Percentiles rank a stretch among this genome's conserved stretches.
Evolutionary conservation across 768 basidiomycete species (phyloP).

Genomic region (Phaeolepiota aurea): DNA sequence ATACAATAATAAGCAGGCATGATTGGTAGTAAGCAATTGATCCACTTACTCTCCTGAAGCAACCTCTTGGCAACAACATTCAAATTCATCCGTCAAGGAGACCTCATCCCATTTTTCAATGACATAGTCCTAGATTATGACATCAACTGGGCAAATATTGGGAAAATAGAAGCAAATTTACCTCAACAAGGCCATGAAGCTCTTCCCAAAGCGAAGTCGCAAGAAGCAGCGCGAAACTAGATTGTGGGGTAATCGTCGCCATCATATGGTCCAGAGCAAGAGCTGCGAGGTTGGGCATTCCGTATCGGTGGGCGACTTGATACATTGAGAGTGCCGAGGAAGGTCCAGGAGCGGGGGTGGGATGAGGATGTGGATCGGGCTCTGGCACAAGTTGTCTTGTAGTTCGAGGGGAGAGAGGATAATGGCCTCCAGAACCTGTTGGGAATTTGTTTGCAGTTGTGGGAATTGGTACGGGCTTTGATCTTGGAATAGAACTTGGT

Average conservation of each 20-base stretch:
- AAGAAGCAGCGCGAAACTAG: slow-evolving; percentile 60
- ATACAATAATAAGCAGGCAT: no score
- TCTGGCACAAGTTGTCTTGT: slow-evolving; percentile 28
- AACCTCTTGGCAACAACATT: slow-evolving; percentile 62
- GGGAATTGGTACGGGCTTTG: slow-evolving; percentile 35
- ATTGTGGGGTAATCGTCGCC: slow-evolving; percentile 54
- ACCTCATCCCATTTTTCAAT: slow-evolving; percentile 74
- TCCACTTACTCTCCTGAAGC: slow-evolving; percentile 62
- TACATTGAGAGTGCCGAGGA: slow-evolving; percentile 72
- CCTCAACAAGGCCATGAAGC: slow-evolving; percentile 51
- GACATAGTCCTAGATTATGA: slow-evolving; percentile 49
- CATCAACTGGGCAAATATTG: slow-evolving; percentile 1
- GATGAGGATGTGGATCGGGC: slow-evolving; percentile 67
- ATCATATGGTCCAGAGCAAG: slow-evolving; percentile 71
- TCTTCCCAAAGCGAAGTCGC: slow-evolving; percentile 66
- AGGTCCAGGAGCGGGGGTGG: slow-evolving; percentile 49
- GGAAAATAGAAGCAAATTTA: slow-evolving; percentile 17
- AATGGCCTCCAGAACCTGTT: slow-evolving; percentile 22
- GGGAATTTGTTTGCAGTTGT: slow-evolving; percentile 23
- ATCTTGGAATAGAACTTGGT: slow-evolving; percentile 13
- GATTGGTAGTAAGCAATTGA: no score
- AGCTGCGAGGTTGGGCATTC: slow-evolving; percentile 53
- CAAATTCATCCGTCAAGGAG: slow-evolving; percentile 53
- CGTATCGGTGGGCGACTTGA: slow-evolving; percentile 70
- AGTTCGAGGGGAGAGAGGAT: slow-evolving; percentile 39